Percentiles rank a stretch among this genome's conserved stretches.
Evolutionary conservation across 2,329 filamentous ascomycete species (phyloP).

Genomic region (Fusarium palustre): DNA sequence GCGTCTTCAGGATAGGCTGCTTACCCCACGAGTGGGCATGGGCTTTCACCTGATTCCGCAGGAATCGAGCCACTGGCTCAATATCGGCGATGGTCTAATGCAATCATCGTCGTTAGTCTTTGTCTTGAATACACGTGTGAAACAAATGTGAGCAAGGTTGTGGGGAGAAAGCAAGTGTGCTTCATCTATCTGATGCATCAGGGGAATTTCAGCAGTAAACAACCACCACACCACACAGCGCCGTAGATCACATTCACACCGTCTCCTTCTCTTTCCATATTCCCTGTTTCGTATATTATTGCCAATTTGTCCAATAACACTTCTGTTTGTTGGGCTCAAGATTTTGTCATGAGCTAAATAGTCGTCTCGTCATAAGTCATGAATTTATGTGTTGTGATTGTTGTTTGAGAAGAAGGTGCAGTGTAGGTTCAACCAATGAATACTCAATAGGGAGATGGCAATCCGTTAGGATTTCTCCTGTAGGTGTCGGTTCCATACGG

Average conservation of each 20-base stretch:
- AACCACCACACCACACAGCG: conserved; percentile 47
- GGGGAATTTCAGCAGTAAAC: conserved; percentile 34
- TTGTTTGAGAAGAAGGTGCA: neutral
- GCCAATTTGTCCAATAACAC: conserved; percentile 16
- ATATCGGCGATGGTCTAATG: conserved; percentile 58
- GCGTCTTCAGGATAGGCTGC: conserved; percentile 17
- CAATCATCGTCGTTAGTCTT: conserved; percentile 57
- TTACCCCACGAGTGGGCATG: conserved; percentile 9
- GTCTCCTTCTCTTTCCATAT: conserved; percentile 23
- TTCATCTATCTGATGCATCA: conserved; percentile 47
- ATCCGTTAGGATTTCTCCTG: conserved; percentile 35
- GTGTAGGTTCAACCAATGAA: conserved; percentile 2
- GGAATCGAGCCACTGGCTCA: conserved; percentile 39
- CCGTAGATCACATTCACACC: conserved; percentile 33
- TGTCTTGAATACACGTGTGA: conserved; percentile 47
- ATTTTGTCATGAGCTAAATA: conserved; percentile 31
- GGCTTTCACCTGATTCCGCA: conserved; percentile 2
- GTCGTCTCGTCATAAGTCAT: conserved; percentile 47
- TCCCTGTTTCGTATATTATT: conserved; percentile 12
- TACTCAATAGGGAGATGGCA: conserved; percentile 52
- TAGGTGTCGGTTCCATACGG: conserved; percentile 35
- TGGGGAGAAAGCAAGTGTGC: conserved; percentile 40
- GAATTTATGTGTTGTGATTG: conserved; percentile 19
- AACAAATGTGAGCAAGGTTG: conserved; percentile 27
- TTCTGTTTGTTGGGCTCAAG: conserved; percentile 21